phyloP scores from a whole-genome alignment of 345 rosid species.

The Brassica juncea region DNA sequence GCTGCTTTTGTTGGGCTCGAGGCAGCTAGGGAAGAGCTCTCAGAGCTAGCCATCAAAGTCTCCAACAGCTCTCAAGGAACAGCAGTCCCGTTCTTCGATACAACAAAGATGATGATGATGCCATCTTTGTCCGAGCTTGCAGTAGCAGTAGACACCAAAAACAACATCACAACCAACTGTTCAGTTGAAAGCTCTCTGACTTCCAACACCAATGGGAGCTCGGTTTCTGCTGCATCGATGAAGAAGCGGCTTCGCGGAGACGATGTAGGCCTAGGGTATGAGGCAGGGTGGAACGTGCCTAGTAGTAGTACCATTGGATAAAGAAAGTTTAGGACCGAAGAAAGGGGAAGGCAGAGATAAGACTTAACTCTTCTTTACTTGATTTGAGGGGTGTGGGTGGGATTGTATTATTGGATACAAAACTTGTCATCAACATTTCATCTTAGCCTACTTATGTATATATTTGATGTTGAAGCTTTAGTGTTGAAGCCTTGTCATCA shows the following conservation, averaged over 20 bases:
- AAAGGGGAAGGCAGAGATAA: conserved; percentile 25
- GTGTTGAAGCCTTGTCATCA: background rate
- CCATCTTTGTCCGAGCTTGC: conserved; percentile 71
- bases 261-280: conserved; percentile 54
- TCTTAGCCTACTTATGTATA: conserved; percentile 16
- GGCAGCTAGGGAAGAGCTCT: conserved; percentile 88
- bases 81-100: conserved; percentile 39
- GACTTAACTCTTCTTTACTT: conserved; percentile 20
- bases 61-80: conserved; percentile 43
- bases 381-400: conserved; percentile 1
- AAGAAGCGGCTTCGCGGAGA: conserved; percentile 72
- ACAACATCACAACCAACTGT: conserved; percentile 54
- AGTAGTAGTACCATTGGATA: conserved; percentile 44
- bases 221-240: conserved; percentile 50
- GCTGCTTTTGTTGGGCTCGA: conserved; percentile 70
- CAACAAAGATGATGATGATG: conserved; percentile 58
- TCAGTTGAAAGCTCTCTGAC: conserved; percentile 81
- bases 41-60: conserved; percentile 80
- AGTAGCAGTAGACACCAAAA: conserved; percentile 59
- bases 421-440: conserved; percentile 20
- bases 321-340: conserved; percentile 18
- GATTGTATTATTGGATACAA: conserved; percentile 30
- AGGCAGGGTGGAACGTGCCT: conserved; percentile 79
- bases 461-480: conserved; percentile 30
- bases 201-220: conserved; percentile 60